phyloP scores from a whole-genome alignment of 805 yeast species.

The Ogataea trehalophila region DNA sequence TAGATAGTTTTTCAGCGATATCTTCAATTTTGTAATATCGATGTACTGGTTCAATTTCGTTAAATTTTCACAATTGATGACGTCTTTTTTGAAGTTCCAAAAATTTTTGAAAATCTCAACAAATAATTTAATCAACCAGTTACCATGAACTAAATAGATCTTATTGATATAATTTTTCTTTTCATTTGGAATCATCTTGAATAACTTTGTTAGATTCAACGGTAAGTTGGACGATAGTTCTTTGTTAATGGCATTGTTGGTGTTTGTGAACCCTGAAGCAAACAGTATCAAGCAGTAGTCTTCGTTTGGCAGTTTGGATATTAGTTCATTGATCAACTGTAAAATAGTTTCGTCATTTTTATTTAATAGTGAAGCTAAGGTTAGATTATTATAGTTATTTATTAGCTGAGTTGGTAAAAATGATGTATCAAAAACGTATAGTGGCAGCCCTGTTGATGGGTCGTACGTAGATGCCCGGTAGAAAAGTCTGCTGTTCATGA shows the following conservation, averaged over 20 bases:
- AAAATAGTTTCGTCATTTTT: conserved; percentile 34
- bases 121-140: conserved; percentile 80
- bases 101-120: conserved; percentile 67
- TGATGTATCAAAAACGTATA: conserved; percentile 80
- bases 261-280: conserved; percentile 66
- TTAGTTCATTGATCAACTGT: conserved; percentile 52
- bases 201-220: conserved; percentile 35
- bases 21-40: conserved; percentile 72
- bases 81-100: conserved; percentile 19
- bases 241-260: conserved; percentile 1
- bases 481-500: conserved; percentile 38
- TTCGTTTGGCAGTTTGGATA: conserved; percentile 52
- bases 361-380: too few relatives aligned
- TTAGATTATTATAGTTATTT: conserved; percentile 16
- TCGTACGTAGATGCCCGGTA: conserved; percentile 59
- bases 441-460: conserved; percentile 61
- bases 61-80: conserved; percentile 33
- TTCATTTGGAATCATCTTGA: conserved; percentile 52
- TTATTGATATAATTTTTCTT: conserved; percentile 51
- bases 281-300: conserved; percentile 69
- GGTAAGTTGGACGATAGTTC: conserved; percentile 20
- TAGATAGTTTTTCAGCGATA: conserved; percentile 69
- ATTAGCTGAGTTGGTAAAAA: conserved; percentile 57
- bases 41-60: conserved; percentile 41
- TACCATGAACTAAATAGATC: conserved; percentile 81